Conservation (phyloP, 2,329 filamentous ascomycete genomes). For the Curvularia verruculosa region DNA sequence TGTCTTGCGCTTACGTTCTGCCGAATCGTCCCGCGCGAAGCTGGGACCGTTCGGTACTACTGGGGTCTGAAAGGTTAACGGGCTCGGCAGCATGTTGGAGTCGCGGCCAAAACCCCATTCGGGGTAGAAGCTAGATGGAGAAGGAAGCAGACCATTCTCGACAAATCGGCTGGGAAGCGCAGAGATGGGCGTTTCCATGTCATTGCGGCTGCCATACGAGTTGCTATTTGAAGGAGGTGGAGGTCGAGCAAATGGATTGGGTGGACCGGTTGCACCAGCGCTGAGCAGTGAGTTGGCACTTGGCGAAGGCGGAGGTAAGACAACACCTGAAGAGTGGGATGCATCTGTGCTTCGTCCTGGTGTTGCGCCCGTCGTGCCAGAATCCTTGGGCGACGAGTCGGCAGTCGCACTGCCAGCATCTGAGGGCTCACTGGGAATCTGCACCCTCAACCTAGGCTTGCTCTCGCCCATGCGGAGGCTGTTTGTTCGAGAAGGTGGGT, state of each 20-base stretch:
- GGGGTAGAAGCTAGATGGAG: slow-evolving; percentile 88
- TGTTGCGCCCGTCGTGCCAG: slow-evolving; percentile 64
- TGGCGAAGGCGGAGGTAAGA: slow-evolving; percentile 90
- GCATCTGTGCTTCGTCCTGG: slow-evolving; percentile 62
- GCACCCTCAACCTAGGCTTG: slow-evolving; percentile 85
- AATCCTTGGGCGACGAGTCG: slow-evolving; percentile 68
- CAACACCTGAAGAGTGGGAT: slow-evolving; percentile 70
- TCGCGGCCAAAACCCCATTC: slow-evolving; percentile 84
- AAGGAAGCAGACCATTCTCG: slow-evolving; percentile 83
- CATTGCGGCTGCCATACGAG: slow-evolving; percentile 46
- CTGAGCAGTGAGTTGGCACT: slow-evolving; percentile 85
- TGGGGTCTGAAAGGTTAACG: slow-evolving; percentile 90
- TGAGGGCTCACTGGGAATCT: slow-evolving; percentile 91
- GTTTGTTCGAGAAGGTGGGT: slow-evolving; percentile 73
- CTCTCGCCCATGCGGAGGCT: slow-evolving; percentile 72
- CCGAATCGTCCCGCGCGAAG: slow-evolving; percentile 52
- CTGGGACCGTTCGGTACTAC: slow-evolving; percentile 53
- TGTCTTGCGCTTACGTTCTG: slow-evolving; percentile 50
- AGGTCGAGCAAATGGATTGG: slow-evolving; percentile 93
- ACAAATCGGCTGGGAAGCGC: slow-evolving; percentile 92
- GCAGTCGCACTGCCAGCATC: slow-evolving; percentile 77
- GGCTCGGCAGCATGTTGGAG: slow-evolving; percentile 87
- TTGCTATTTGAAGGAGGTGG: slow-evolving; percentile 69
- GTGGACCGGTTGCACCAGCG: slow-evolving; percentile 88
- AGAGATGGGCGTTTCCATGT: slow-evolving; percentile 83